phyloP scores from a whole-genome alignment of 1,284 basidiomycete species.

The Retiboletus flavoniger region DNA sequence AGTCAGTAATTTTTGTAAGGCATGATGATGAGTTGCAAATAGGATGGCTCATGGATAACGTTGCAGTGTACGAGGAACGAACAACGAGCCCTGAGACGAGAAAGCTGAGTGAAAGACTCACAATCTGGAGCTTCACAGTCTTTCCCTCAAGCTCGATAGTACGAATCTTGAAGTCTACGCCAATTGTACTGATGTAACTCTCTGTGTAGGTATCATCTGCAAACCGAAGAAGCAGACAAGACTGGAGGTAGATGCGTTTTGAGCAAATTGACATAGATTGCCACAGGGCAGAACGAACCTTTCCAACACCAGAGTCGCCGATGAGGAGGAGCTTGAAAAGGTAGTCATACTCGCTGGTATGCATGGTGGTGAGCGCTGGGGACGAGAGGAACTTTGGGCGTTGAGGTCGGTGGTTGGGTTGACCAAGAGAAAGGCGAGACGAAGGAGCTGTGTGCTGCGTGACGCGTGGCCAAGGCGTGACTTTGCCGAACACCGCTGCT shows the following conservation, averaged over 20 bases:
- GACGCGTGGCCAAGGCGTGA: slow-evolving; percentile 38
- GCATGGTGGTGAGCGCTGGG: slow-evolving; percentile 54
- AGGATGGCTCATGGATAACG: not conserved
- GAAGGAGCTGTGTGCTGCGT: slow-evolving; percentile 40
- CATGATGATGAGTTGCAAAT: not conserved
- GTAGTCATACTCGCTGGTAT: slow-evolving; percentile 94
- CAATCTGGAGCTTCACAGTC: slow-evolving; percentile 99
- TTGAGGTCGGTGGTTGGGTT: slow-evolving; percentile 18
- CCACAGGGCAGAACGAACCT: slow-evolving; percentile 51
- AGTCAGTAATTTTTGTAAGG: slow-evolving; percentile 11
- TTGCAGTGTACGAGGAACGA: not conserved
- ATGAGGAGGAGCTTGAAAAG: slow-evolving; percentile 96
- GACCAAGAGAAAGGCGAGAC: slow-evolving; percentile 29
- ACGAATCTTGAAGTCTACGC: slow-evolving; percentile 99
- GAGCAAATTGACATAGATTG: slow-evolving; percentile 13
- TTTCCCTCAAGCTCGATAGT: slow-evolving; percentile 99
- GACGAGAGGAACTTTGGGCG: slow-evolving; percentile 22
- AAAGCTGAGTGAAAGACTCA: slow-evolving; percentile 48
- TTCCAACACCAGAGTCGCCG: slow-evolving; percentile 95
- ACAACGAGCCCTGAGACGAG: slow-evolving; percentile 1
- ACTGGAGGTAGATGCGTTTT: slow-evolving; percentile 51
- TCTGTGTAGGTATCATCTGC: slow-evolving; percentile 99
- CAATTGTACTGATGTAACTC: slow-evolving; percentile 98
- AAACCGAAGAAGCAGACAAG: slow-evolving; percentile 96
- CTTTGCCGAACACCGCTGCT: slow-evolving; percentile 21